Base-by-base conservation (phyloP, 2,329 filamentous ascomycete species). In the Ophioceras dolichostomum region DNA sequence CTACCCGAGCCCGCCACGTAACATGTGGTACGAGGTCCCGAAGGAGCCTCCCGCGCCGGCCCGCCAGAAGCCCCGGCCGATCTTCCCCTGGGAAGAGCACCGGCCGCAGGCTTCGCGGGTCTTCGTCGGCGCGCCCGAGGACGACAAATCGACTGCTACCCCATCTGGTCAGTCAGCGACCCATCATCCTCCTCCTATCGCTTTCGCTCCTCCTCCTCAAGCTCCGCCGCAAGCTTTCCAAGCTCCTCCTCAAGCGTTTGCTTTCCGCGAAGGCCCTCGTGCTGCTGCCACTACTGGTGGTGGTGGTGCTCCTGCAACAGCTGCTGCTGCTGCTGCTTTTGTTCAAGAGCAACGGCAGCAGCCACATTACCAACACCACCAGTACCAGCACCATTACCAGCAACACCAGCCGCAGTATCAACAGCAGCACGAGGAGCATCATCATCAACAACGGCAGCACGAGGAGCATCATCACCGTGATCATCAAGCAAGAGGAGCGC, bases 21-120 rank as follows among this genome's bases (percentile, higher is more conserved):
- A 88, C 51, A 88, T 94, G 84, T 91, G 81, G 70, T 94, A 91
- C 54, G 67, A 89, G 49, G 72, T 93, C 26, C 87, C 87, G 5
- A 75, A 69, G 44, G 69, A 73, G 41, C 64, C 65, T 14, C 74
- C 75, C 17, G 68, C 74, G 34, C 63, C 57, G 18, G 49, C 52
- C n/a, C 47, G 69, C 31, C 65, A 77, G 45, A 71, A 64, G 42
- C 72, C 78, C 12, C 69, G 71, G 34, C 70, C 78, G 3, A 79
- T 96, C 34, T 98, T 98, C 56, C 91, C 91, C 1, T 98, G 91
- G 91, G 91, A 98, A 57, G 61, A 59, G 30, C 64, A 78, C 40
- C 73, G 73, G 43, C 69, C 79, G 10, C 74, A 67, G 48, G 62
- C 76, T 5, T 64, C 73, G 10, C 74, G 84, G 46, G 68, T 78